Evolutionary conservation across 495 filamentous ascomycete species (phyloP).

Genomic region (Daldinia vernicosa): DNA sequence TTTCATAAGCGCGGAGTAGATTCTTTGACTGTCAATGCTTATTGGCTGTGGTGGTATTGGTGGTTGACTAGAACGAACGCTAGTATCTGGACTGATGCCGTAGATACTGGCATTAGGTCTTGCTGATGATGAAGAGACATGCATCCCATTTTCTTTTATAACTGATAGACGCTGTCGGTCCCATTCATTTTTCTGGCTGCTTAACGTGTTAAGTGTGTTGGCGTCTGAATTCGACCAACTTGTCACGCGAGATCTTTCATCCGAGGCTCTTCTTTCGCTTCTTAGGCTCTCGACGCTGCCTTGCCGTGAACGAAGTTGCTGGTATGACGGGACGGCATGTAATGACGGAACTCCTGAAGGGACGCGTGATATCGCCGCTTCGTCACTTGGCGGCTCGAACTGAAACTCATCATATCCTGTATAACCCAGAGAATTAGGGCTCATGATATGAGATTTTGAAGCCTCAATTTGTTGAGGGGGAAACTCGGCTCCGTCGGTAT

Average conservation of each 20-base stretch:
- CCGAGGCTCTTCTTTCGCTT: slow-evolving; percentile 59
- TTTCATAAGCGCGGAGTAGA: slow-evolving; percentile 80
- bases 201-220: slow-evolving; percentile 55
- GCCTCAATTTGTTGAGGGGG: slow-evolving; percentile 63
- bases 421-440: slow-evolving; percentile 39
- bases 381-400: slow-evolving; percentile 42
- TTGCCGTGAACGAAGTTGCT: slow-evolving; percentile 54
- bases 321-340: slow-evolving; percentile 49
- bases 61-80: slow-evolving; percentile 7
- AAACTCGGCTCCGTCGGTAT: slow-evolving; percentile 50
- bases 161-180: slow-evolving; percentile 69
- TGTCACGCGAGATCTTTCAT: slow-evolving; percentile 73
- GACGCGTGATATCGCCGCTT: slow-evolving; percentile 53
- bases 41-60: slow-evolving; percentile 38
- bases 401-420: slow-evolving; percentile 35
- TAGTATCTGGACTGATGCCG: slow-evolving; percentile 3
- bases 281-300: slow-evolving; percentile 62
- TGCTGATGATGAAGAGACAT: slow-evolving; percentile 55
- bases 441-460: slow-evolving; percentile 55
- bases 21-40: slow-evolving; percentile 67
- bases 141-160: slow-evolving; percentile 69
- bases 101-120: slow-evolving; percentile 11
- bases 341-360: slow-evolving; percentile 53
- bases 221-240: slow-evolving; percentile 75
- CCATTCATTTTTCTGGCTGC: slow-evolving; percentile 51